A percentile compares a stretch with the other conserved stretches of the same genome.
phyloP scores from a whole-genome alignment of 768 basidiomycete species.

The Amanita exitialis region DNA sequence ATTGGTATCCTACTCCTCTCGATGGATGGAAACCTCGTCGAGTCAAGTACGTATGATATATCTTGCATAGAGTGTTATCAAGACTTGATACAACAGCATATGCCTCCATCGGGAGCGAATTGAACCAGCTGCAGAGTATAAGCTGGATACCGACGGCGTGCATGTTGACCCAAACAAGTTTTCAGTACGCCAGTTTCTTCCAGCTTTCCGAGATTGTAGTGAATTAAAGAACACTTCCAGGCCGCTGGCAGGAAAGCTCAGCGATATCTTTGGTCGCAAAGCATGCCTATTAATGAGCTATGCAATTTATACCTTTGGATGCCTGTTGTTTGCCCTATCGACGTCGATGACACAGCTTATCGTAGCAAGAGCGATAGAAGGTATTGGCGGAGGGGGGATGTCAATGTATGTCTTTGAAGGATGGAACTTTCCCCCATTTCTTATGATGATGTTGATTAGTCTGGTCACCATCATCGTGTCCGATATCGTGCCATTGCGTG shows the following conservation, averaged over 20 bases:
- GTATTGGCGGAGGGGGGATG: constrained; percentile 56
- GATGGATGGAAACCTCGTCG: constrained; percentile 41
- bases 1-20: constrained; percentile 37
- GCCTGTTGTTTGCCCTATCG: constrained; percentile 42
- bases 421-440: not conserved
- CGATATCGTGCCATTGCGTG: constrained; percentile 52
- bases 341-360: constrained; percentile 45
- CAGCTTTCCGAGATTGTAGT: too few relatives aligned
- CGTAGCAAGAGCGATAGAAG: constrained; percentile 41
- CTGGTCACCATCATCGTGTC: constrained; percentile 57
- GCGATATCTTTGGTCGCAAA: constrained; percentile 59
- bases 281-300: constrained; percentile 47
- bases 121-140: constrained; percentile 52
- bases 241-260: constrained; percentile 54
- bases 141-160: constrained; percentile 62
- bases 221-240: constrained; percentile 17
- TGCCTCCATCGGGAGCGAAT: constrained; percentile 46
- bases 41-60: constrained; percentile 24
- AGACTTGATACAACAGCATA: constrained; percentile 23
- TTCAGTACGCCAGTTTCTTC: constrained; percentile 33
- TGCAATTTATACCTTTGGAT: constrained; percentile 41
- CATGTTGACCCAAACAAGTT: constrained; percentile 48
- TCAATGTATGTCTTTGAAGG: constrained; percentile 34
- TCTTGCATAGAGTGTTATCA: not conserved
- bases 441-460: constrained; percentile 17